Evolutionary conservation across 2,329 filamentous ascomycete species (phyloP).

Genomic region (Biscogniauxia mediterranea): DNA sequence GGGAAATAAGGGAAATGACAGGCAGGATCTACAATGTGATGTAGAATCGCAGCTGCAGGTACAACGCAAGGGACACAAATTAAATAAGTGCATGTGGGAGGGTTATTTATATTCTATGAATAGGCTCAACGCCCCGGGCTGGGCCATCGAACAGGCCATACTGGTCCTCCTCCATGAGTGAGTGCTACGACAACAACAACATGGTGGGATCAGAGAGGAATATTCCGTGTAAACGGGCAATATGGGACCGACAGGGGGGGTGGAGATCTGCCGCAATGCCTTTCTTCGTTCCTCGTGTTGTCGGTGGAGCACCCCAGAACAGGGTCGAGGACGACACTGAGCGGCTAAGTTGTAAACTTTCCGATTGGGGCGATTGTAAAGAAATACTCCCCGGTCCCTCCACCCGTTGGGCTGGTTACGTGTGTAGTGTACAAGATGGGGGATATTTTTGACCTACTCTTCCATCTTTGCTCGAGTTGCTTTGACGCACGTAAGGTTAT

Average conservation of each 20-base stretch:
- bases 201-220: background rate
- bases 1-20: background rate
- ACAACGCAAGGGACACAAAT: background rate
- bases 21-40: background rate
- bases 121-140: background rate
- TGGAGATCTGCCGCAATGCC: background rate
- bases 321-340: background rate
- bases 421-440: background rate
- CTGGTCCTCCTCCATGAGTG: background rate
- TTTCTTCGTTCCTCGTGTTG: background rate
- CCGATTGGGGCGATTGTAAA: background rate
- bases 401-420: background rate
- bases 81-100: background rate
- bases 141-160: background rate
- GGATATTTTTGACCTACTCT: background rate
- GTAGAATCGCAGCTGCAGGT: background rate
- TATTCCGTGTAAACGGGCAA: background rate
- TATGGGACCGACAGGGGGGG: background rate
- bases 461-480: background rate
- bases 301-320: background rate
- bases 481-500: background rate
- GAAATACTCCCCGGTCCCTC: background rate
- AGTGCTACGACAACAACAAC: background rate
- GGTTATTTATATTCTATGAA: background rate
- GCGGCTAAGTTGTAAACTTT: background rate